Conservation (phyloP, 1,139 yeast genomes). For the Arxiozyma slooffiae region DNA sequence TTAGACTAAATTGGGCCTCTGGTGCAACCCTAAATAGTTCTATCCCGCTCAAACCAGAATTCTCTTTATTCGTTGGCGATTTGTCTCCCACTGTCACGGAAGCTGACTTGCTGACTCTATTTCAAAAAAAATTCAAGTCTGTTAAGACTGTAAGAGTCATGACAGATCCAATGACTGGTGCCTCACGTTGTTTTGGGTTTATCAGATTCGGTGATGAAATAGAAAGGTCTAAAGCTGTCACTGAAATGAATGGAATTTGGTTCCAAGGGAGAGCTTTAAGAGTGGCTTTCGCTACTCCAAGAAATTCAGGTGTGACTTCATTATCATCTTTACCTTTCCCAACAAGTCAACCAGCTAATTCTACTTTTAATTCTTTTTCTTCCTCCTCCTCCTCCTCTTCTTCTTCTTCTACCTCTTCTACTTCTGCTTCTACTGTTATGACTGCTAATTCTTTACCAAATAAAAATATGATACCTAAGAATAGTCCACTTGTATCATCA, state of each 20-base stretch:
- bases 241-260: constrained; percentile 73
- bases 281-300: constrained; percentile 66
- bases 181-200: constrained; percentile 84
- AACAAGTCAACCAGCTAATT: background rate
- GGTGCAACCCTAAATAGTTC: constrained; percentile 44
- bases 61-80: constrained; percentile 80
- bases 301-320: constrained; percentile 29
- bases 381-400: background rate
- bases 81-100: constrained; percentile 71
- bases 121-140: constrained; percentile 62
- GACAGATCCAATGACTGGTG: constrained; percentile 67
- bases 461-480: background rate
- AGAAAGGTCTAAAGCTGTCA: constrained; percentile 66
- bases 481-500: background rate
- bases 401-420: background rate
- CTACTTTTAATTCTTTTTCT: background rate
- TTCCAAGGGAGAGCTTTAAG: constrained; percentile 69
- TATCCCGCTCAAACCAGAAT: constrained; percentile 38
- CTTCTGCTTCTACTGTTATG: background rate
- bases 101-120: constrained; percentile 52
- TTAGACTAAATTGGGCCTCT: constrained; percentile 81
- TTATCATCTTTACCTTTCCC: background rate
- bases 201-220: constrained; percentile 67
- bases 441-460: background rate
- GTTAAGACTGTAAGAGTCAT: constrained; percentile 80